phyloP scores from a whole-genome alignment of 495 filamentous ascomycete species.

The Immersiella caudata region DNA sequence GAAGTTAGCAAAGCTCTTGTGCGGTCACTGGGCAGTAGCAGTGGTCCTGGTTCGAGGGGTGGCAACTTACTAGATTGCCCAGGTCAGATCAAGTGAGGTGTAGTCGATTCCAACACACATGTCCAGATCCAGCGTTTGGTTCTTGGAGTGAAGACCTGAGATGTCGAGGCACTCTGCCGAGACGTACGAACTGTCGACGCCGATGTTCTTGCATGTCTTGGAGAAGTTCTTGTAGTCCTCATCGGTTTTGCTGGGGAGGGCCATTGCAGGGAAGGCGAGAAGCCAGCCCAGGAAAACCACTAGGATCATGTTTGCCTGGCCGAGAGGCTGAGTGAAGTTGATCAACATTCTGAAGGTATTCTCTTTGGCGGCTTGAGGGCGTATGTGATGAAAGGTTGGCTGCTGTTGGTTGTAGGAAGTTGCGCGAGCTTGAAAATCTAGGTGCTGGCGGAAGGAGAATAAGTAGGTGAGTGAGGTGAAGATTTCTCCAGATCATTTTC shows the following conservation, averaged over 20 bases:
- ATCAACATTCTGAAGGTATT: neutral
- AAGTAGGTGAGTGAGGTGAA: neutral
- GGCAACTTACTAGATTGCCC: constrained; percentile 21
- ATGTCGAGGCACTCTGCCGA: constrained; percentile 17
- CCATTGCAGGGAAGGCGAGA: neutral
- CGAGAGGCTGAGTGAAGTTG: neutral
- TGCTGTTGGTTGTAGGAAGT: neutral
- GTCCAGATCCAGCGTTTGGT: constrained; percentile 29
- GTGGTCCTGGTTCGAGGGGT: neutral
- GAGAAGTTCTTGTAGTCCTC: neutral
- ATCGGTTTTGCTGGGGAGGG: neutral
- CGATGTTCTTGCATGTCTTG: constrained; percentile 23
- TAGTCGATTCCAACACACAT: constrained; percentile 30
- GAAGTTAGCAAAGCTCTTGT: neutral
- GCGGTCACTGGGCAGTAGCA: neutral
- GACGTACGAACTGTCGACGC: constrained; percentile 13
- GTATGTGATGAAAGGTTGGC: neutral
- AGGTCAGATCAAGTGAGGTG: constrained; percentile 3
- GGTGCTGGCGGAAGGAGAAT: neutral
- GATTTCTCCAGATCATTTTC: neutral
- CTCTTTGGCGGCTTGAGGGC: neutral
- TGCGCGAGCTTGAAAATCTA: neutral
- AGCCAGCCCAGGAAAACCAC: neutral
- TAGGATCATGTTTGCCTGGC: neutral
- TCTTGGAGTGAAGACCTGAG: neutral